Evolutionary conservation across 345 rosid genomes (phyloP), one percentile per base, ranked within the genome.

Genomic region (Mangifera indica): DNA sequence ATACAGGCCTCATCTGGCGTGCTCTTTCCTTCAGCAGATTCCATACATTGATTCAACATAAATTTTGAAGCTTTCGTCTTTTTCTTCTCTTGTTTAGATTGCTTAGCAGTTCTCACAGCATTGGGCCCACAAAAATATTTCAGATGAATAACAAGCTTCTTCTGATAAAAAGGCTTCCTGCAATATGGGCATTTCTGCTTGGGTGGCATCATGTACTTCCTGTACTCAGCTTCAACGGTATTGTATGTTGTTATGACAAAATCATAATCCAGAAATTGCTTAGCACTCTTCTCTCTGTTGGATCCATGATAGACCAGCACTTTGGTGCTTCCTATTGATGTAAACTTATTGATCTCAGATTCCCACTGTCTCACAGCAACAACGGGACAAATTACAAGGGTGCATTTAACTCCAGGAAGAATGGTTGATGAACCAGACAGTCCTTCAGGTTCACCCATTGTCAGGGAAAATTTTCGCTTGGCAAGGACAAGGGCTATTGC

Each of bases 341-440:
- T 95, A 86, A 84, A 95, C 72, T 87, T 85, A 21, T 71, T 81
- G 65, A 95, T 87, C 86, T 95, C 99, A 77, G 67, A 71, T n/a
- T 80, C 86, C 99, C 99, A 95, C 77, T 92, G 98, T 76, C 81
- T 86, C 74, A 95, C 93, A 72, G 99, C 99, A 75, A 86, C 98
- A 66, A 92, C 75, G 49, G 99, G 99, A 77, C 99, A 95, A 61
- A 95, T 72, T 13, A 95, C 99, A 70, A 95, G 98, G 62, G 98
- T 95, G 62, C 84, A 78, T 48, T 72, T 79, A 22, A 78, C 67
- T 77, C 77, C 81, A 55, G 78, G 68, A 58, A 78, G 63, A 76
- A 67, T 73, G 54, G 74, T 53, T 17, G 88, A 82, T 59, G 87
- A 70, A 69, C 82, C 74, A 26, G 81, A 72, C 46, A 60, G 18